phyloP scores from a whole-genome alignment of 1,284 basidiomycete genomes.

The Apiotrichum sp. region DNA sequence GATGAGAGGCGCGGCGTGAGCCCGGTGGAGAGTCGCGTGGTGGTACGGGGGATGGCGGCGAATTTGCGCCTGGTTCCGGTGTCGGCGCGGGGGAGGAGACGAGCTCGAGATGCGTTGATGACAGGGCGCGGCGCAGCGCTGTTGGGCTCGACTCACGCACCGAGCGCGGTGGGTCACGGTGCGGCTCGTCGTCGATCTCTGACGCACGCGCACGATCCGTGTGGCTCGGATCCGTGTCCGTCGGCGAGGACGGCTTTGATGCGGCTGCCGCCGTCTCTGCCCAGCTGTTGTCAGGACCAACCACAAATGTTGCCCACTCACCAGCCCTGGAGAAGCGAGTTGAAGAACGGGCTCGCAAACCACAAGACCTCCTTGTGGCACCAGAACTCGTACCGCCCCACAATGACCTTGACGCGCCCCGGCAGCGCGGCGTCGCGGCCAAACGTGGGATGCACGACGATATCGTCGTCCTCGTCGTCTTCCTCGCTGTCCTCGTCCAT shows the following conservation, averaged over 20 bases:
- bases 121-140: too few species aligned
- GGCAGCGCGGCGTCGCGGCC: constrained; percentile 24
- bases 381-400: constrained; percentile 40
- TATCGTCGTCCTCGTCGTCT: constrained; percentile 26
- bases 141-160: too few species aligned
- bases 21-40: not conserved
- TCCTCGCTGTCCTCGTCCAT: constrained; percentile 11
- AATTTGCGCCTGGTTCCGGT: too few species aligned
- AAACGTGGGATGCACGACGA: constrained; percentile 39
- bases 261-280: constrained; percentile 26
- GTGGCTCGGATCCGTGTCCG: constrained; percentile 5
- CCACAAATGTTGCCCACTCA: constrained; percentile 15
- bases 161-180: too few species aligned
- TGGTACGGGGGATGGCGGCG: not conserved
- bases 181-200: too few species aligned
- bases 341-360: constrained; percentile 45
- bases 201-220: too few species aligned
- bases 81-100: too few species aligned
- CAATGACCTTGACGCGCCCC: constrained; percentile 38
- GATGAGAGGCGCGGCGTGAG: not conserved
- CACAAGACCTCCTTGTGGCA: constrained; percentile 44
- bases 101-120: too few species aligned
- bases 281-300: constrained; percentile 24
- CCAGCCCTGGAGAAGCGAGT: constrained; percentile 37
- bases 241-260: constrained; percentile 1